phyloP scores from a whole-genome alignment of 495 filamentous ascomycete species.

The Xylaria sp. region DNA sequence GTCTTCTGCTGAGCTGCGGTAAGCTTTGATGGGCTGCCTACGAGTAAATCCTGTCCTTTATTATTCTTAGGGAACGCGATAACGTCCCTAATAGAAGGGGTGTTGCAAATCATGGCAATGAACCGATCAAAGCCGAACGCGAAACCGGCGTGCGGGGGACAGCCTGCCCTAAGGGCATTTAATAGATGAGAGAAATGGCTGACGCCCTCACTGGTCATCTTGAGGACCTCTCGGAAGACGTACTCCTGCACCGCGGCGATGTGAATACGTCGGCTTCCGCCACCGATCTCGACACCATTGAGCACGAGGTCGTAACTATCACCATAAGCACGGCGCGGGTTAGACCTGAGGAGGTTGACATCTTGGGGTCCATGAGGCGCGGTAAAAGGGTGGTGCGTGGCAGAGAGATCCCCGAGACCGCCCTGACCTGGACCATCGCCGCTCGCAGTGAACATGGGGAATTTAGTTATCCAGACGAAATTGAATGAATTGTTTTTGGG shows the following conservation, averaged over 20 bases:
- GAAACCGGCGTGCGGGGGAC: slow-evolving; percentile 96
- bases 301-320: slow-evolving; percentile 96
- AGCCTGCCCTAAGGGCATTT: slow-evolving; percentile 81
- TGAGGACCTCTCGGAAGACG: slow-evolving; percentile 82
- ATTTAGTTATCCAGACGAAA: slow-evolving; percentile 85
- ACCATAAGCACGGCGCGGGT: slow-evolving; percentile 73
- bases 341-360: slow-evolving; percentile 72
- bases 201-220: slow-evolving; percentile 66
- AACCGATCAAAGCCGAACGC: slow-evolving; percentile 92
- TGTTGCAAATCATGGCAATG: slow-evolving; percentile 78
- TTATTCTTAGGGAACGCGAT: slow-evolving; percentile 95
- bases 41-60: slow-evolving; percentile 83
- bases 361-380: slow-evolving; percentile 77
- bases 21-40: slow-evolving; percentile 73
- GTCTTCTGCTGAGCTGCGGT: slow-evolving; percentile 67
- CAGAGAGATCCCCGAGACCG: slow-evolving; percentile 76
- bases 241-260: slow-evolving; percentile 83
- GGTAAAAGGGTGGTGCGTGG: slow-evolving; percentile 97
- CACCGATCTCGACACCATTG: slow-evolving; percentile 93
- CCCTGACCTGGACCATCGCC: slow-evolving; percentile 78
- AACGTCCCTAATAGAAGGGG: slow-evolving; percentile 82
- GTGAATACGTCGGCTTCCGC: slow-evolving; percentile 93
- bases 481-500: slow-evolving; percentile 61
- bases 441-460: slow-evolving; percentile 85
- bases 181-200: slow-evolving; percentile 84